These are phyloP conservation scores for Phlegmacium glaucopus DNA, from an alignment of 768 basidiomycete genomes.

Conservation along the genomic window DNA sequence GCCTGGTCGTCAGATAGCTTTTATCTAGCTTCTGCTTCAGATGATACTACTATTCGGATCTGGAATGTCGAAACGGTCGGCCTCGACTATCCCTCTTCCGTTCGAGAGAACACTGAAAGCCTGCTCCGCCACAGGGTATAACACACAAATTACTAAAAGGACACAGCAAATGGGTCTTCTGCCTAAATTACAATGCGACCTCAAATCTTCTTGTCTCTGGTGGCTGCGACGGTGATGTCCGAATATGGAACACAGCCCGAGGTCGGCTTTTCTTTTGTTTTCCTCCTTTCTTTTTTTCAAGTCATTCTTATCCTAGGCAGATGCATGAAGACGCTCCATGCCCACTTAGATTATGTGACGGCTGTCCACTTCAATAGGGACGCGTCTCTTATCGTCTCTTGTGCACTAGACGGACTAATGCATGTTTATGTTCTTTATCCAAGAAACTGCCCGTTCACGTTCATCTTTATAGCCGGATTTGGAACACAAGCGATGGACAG, in stretches of 20 bases:
- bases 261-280: slow-evolving; percentile 41
- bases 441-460: slow-evolving; percentile 1
- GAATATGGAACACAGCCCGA: slow-evolving; percentile 86
- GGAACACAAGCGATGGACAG: slow-evolving; percentile 90
- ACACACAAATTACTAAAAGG: slow-evolving; percentile 72
- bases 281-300: slow-evolving; percentile 6
- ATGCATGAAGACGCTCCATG: slow-evolving; percentile 82
- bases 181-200: slow-evolving; percentile 85
- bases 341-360: slow-evolving; percentile 93
- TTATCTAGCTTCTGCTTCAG: slow-evolving; percentile 87
- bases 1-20: slow-evolving; percentile 84
- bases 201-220: slow-evolving; percentile 91
- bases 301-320: slow-evolving; percentile 48
- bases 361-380: slow-evolving; percentile 94
- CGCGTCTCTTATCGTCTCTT: slow-evolving; percentile 87
- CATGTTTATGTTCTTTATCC: slow-evolving; percentile 35
- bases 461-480: slow-evolving; percentile 70
- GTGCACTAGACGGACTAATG: slow-evolving; percentile 93
- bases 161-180: slow-evolving; percentile 88
- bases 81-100: slow-evolving; percentile 12
- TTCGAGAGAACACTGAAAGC: neutral
- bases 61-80: slow-evolving; percentile 83
- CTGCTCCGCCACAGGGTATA: slow-evolving; percentile 46
- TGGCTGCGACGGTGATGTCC: slow-evolving; percentile 88
- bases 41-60: slow-evolving; percentile 86